Evolutionary conservation across 2,329 filamentous ascomycete species (phyloP).

Genomic region (Hirsutella thompsonii): DNA sequence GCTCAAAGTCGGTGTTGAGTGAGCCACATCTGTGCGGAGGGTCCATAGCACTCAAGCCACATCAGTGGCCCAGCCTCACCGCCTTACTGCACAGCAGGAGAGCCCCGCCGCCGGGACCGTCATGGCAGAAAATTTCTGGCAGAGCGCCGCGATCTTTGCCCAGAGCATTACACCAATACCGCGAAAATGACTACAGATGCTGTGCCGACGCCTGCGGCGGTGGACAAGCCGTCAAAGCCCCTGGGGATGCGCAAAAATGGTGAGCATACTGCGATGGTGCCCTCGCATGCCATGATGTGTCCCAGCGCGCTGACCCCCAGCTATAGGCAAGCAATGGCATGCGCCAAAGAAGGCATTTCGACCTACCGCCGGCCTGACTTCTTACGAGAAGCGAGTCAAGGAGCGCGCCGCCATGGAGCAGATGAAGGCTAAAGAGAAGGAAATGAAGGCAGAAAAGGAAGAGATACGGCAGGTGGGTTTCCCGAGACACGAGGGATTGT

Average conservation of each 20-base stretch:
- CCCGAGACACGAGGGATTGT: neutral
- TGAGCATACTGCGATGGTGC: neutral
- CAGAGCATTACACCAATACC: constrained; percentile 5
- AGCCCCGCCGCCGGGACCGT: neutral
- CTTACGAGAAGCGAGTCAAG: constrained; percentile 65
- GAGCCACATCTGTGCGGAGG: too few species aligned
- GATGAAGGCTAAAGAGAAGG: constrained; percentile 87
- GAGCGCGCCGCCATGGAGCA: constrained; percentile 56
- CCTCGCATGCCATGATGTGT: neutral
- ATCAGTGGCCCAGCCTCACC: neutral
- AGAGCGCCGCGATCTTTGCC: constrained; percentile 10
- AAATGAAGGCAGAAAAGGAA: constrained; percentile 93
- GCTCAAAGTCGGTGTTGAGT: too few species aligned
- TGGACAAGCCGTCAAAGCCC: constrained; percentile 22
- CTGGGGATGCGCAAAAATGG: constrained; percentile 75
- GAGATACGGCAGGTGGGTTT: constrained; percentile 62
- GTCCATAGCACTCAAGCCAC: neutral
- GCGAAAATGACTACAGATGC: constrained; percentile 10
- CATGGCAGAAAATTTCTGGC: constrained; percentile 28
- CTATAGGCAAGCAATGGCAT: constrained; percentile 89
- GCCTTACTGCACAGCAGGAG: neutral
- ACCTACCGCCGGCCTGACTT: constrained; percentile 61
- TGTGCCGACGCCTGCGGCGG: constrained; percentile 5
- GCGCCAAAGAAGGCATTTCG: constrained; percentile 72
- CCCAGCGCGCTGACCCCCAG: constrained; percentile 3